Conservation (phyloP, 768 basidiomycete genomes). For the Coprinopsis marcescibilis region DNA sequence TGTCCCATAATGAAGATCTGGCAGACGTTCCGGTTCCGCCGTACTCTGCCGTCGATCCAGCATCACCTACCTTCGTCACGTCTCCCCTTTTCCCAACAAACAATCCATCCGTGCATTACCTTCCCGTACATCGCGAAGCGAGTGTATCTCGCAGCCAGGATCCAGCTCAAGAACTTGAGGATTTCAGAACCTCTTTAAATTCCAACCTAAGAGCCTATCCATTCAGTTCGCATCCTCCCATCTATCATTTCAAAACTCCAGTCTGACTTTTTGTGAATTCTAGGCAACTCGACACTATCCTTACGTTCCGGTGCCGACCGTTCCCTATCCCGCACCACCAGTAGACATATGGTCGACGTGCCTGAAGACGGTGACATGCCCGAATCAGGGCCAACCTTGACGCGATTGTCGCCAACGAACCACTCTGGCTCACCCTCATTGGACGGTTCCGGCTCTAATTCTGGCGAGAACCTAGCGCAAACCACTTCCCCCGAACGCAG, state of each 20-base stretch:
- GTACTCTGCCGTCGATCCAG: slow-evolving; percentile 25
- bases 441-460: background rate
- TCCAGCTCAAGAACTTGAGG: slow-evolving; percentile 33
- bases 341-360: slow-evolving; percentile 29
- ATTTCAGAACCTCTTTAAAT: slow-evolving; percentile 31
- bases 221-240: slow-evolving; percentile 13
- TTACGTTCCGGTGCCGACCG: slow-evolving; percentile 16
- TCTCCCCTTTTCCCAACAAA: slow-evolving; percentile 6
- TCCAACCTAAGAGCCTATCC: slow-evolving; percentile 2
- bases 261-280: background rate
- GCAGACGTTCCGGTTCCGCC: slow-evolving; percentile 29
- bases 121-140: slow-evolving; percentile 4
- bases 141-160: slow-evolving; percentile 5
- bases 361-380: slow-evolving; percentile 22
- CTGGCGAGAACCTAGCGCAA: background rate
- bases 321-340: slow-evolving; percentile 34
- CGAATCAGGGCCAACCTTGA: background rate
- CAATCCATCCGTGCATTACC: slow-evolving; percentile 3
- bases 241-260: no score
- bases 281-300: background rate
- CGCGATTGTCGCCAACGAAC: background rate
- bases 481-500: no score
- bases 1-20: slow-evolving; percentile 27
- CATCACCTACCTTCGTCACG: slow-evolving; percentile 13
- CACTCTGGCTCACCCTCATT: background rate